A percentile compares a stretch with the other conserved stretches of the same genome.
These are phyloP conservation scores for Trichoderma hamatum DNA, from an alignment of 2,329 filamentous ascomycete genomes.

Conservation along the genomic window DNA sequence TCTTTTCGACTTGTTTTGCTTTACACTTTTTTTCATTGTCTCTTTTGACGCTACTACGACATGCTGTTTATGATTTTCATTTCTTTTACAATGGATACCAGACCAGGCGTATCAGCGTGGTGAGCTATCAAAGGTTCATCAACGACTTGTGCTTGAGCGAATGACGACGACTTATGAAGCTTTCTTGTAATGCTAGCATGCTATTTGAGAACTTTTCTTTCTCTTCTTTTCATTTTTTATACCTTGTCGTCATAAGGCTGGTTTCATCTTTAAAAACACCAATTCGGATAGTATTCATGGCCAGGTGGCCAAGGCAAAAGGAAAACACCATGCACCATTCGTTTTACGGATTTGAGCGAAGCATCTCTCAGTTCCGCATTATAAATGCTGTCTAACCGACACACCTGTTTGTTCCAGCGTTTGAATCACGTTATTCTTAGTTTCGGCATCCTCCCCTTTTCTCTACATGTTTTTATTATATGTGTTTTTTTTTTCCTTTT, in stretches of 20 bases:
- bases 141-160: not conserved
- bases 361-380: not conserved
- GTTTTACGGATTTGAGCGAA: not conserved
- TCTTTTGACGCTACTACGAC: not conserved
- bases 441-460: constrained; percentile 29
- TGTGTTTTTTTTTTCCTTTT: constrained; percentile 16
- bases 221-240: not conserved
- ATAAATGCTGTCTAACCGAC: not conserved
- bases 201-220: not conserved
- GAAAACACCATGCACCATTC: constrained; percentile 5
- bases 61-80: constrained; percentile 13
- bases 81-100: constrained; percentile 13
- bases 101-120: not conserved
- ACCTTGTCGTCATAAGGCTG: not conserved
- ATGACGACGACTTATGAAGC: constrained; percentile 16
- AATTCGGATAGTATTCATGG: not conserved
- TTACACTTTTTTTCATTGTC: constrained; percentile 18
- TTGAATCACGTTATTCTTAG: constrained; percentile 3
- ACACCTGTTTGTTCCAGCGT: constrained; percentile 17
- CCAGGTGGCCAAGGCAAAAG: not conserved
- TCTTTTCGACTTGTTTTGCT: not conserved
- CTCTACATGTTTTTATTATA: constrained; percentile 19
- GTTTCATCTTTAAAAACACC: not conserved
- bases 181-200: constrained; percentile 3
- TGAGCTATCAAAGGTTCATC: not conserved